Evolutionary conservation across 2,329 filamentous ascomycete genomes (phyloP), one percentile per base, ranked within the genome.

Genomic region (Nectriaceae sp.): DNA sequence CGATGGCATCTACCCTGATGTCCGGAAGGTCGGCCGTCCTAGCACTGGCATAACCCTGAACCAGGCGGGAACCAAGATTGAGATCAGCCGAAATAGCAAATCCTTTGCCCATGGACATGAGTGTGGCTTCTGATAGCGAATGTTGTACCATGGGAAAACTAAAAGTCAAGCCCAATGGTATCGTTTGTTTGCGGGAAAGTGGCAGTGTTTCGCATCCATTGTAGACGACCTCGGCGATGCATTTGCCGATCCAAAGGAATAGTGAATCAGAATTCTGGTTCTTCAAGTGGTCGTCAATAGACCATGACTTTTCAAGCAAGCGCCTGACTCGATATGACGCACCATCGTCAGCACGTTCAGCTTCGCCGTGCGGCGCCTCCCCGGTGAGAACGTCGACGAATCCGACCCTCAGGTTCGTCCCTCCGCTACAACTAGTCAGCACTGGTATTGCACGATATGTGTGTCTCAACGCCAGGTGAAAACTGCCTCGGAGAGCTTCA

Each of bases 171-270:
- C 85, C 85, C 56, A 88, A 74, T 5, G 82, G 75, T n/a, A 88
- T 67, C 44, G 77, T 73, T 21, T 72, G 66, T 50, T 72, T 67
- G 40, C 53, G 68, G 33, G 70, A 62, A 37, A 83, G 66, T 29
- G 65, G 60, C 49, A 77, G 71, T 13, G 63, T 59, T 4, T 72
- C 60, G 51, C 77, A 75, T 6, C 79, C 83, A 52, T 84, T 78
- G 24, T 71, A 73, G 15, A 93, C 84, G 3, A 92, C 87, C 51
- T 87, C 77, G 13, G 87, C 87, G 57, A 94, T 89, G 61, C 86
- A 88, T 58, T 80, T 75, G 21, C 89, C 89, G 56, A 94, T 89
- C 89, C 89, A 94, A n/a, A 78, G 70, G 66, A 94, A 94, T 2
- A 93, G 73, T 48, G 85, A 83, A 47, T 90, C 84, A 1, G 87